Evolutionary conservation across 805 yeast species (phyloP).

Genomic region (Cyberlindnera xylosilytica): DNA sequence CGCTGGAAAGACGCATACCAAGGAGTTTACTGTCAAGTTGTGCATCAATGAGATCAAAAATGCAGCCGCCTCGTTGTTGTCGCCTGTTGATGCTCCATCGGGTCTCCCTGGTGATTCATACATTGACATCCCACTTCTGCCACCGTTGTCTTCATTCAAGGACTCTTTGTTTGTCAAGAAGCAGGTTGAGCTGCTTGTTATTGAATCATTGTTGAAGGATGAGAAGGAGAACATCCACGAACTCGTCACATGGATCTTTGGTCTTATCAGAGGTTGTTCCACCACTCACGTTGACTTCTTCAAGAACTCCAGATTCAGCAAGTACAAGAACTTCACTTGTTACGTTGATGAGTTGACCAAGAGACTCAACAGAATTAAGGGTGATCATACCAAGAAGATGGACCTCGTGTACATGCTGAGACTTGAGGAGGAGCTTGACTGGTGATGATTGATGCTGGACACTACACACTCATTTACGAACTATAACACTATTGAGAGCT

Average conservation of each 20-base stretch:
- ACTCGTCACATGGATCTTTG: constrained; percentile 20
- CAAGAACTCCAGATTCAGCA: constrained; percentile 21
- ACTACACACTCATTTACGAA: no score
- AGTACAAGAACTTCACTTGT: constrained; percentile 24
- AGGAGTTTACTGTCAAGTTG: constrained; percentile 9
- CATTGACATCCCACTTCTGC: constrained; percentile 29
- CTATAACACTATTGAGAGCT: no score
- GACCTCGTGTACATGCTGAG: constrained; percentile 16
- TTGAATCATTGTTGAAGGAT: constrained; percentile 11
- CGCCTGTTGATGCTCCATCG: constrained; percentile 5
- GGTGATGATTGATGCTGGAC: background rate
- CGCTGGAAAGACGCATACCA: constrained; percentile 1
- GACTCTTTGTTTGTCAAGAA: constrained; percentile 35
- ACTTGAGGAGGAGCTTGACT: constrained; percentile 12
- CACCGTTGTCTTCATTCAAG: constrained; percentile 34
- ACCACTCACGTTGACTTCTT: constrained; percentile 23
- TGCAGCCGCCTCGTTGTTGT: background rate
- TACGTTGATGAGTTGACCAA: constrained; percentile 23
- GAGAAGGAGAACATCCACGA: constrained; percentile 9
- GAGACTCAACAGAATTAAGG: constrained; percentile 9
- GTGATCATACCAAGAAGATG: constrained; percentile 10
- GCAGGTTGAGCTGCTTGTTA: constrained; percentile 34
- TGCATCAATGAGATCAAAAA: constrained; percentile 4
- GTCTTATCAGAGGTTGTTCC: constrained; percentile 24
- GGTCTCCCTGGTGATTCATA: constrained; percentile 4